Conservation (phyloP, 352 stramenopile genomes). For the Pythium phragmitis region DNA sequence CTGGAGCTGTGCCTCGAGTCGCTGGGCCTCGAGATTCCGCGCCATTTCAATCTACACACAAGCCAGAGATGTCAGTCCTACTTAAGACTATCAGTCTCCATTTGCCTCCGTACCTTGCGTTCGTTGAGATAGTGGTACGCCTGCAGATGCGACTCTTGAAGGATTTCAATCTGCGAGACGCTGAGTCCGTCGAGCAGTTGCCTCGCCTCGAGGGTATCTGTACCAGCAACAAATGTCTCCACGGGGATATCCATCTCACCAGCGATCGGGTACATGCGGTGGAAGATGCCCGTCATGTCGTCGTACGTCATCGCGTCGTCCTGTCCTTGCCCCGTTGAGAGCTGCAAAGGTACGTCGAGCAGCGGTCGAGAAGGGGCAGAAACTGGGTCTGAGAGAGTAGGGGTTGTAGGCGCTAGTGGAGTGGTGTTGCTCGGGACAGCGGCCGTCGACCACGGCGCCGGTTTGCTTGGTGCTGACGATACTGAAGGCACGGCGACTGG, state of each 20-base stretch:
- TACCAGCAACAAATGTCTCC: slow-evolving; percentile 75
- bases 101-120: slow-evolving; percentile 53
- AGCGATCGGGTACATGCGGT: slow-evolving; percentile 67
- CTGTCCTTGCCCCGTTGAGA: not conserved
- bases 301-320: slow-evolving; percentile 36
- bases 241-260: slow-evolving; percentile 72
- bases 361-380: not conserved
- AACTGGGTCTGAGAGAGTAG: not conserved
- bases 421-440: not conserved
- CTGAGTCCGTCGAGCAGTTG: slow-evolving; percentile 59
- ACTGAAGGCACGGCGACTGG: too few species aligned
- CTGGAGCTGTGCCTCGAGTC: slow-evolving; percentile 62
- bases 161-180: slow-evolving; percentile 78
- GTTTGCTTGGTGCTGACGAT: not conserved
- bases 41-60: slow-evolving; percentile 63
- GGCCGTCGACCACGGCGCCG: not conserved
- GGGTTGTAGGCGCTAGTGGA: not conserved
- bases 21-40: slow-evolving; percentile 71
- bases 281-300: slow-evolving; percentile 50
- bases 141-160: slow-evolving; percentile 81
- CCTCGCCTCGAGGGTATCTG: slow-evolving; percentile 37
- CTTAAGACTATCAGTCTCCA: too few species aligned
- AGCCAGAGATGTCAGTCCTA: not conserved
- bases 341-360: not conserved
- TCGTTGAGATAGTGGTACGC: slow-evolving; percentile 83